Percentiles rank a stretch among this genome's conserved stretches.
Evolutionary conservation across 225 moss, liverwort and hornwort species (phyloP).

Genomic region (Polytrichum commune): DNA sequence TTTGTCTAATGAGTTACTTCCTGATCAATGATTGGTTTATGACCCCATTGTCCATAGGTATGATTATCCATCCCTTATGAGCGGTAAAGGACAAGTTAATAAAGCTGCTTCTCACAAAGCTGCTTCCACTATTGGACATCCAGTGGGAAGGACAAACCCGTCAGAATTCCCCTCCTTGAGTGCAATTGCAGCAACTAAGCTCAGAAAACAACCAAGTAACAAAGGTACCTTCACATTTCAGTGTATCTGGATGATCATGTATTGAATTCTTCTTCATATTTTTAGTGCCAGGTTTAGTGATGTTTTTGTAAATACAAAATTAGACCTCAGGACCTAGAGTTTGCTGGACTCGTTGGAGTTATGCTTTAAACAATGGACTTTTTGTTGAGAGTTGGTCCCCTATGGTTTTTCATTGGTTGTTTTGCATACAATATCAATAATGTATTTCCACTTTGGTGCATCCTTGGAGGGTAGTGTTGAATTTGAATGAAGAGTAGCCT

Average conservation of each 20-base stretch:
- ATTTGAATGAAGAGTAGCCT: no score
- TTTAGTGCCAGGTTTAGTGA: neutral
- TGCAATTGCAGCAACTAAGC: constrained; percentile 6
- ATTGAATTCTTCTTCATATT: neutral
- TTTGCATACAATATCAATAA: no score
- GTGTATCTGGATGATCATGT: neutral
- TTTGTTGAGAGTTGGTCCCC: no score
- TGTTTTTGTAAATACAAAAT: no score
- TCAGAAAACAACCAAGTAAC: constrained; percentile 3
- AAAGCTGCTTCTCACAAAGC: constrained; percentile 11
- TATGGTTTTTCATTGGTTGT: no score
- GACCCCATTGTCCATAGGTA: constrained; percentile 23
- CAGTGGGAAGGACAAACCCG: constrained; percentile 2
- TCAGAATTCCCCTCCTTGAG: constrained; percentile 14
- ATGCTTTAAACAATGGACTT: no score
- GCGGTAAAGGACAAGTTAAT: constrained; percentile 15
- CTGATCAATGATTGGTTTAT: neutral
- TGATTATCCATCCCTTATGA: constrained; percentile 50
- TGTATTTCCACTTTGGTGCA: no score
- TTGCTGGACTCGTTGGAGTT: no score
- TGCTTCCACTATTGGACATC: constrained; percentile 20
- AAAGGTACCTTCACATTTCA: neutral
- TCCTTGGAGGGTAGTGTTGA: no score
- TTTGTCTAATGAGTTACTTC: no score
- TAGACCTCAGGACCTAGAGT: no score